Conservation (phyloP, 1,284 basidiomycete genomes). For the Volvariella surrecta region DNA sequence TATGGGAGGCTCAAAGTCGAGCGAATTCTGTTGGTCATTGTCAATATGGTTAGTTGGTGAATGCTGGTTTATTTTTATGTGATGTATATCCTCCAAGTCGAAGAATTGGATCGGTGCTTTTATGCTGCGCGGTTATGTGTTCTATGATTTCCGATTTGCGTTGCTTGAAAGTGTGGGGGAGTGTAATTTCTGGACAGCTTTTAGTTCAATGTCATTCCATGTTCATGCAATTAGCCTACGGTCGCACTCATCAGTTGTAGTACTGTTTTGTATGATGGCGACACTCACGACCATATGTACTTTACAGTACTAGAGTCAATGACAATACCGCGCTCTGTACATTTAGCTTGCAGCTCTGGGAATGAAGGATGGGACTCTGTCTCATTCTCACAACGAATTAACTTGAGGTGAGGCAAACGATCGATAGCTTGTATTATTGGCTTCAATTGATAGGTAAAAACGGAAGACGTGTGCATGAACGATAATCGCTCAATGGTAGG, state of each 20-base stretch:
- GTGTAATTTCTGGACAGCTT: too few species aligned
- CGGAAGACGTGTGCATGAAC: slow-evolving; percentile 24
- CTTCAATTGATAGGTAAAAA: slow-evolving; percentile 16
- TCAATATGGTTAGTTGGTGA: too few species aligned
- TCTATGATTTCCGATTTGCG: too few species aligned
- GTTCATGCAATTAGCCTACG: too few species aligned
- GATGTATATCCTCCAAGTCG: too few species aligned
- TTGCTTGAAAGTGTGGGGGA: too few species aligned
- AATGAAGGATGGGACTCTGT: slow-evolving; percentile 16
- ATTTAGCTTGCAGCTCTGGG: slow-evolving; percentile 18
- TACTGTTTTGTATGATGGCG: too few species aligned
- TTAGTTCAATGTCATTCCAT: too few species aligned
- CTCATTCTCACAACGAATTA: slow-evolving; percentile 26
- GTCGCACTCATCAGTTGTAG: too few species aligned
- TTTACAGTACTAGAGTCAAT: slow-evolving; percentile 20
- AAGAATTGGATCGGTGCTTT: too few species aligned
- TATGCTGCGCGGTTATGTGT: too few species aligned
- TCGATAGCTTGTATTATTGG: slow-evolving; percentile 24
- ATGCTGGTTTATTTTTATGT: too few species aligned
- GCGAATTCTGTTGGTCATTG: not conserved
- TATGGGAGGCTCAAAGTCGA: not conserved
- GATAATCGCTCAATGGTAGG: slow-evolving; percentile 29
- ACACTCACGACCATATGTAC: slow-evolving; percentile 29
- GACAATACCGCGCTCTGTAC: slow-evolving; percentile 20
- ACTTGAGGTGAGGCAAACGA: slow-evolving; percentile 24